Evolutionary conservation across 2,329 filamentous ascomycete species (phyloP).

Genomic region (Ophiostoma pallidulum): DNA sequence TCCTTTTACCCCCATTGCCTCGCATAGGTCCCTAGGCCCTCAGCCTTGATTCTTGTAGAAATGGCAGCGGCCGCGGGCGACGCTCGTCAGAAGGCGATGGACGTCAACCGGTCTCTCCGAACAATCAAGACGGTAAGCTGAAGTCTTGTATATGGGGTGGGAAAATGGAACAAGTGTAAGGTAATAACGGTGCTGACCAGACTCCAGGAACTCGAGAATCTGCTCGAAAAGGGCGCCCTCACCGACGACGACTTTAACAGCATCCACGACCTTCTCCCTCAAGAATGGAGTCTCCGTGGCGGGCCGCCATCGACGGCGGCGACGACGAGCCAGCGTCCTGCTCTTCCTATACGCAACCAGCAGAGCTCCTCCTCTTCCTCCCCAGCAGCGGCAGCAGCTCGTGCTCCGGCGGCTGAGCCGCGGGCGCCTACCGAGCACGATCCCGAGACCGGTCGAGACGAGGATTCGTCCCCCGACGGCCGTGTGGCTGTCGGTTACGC

Average conservation of each 20-base stretch:
- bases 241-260: conserved; percentile 63
- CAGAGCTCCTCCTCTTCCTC: conserved; percentile 21
- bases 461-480: conserved; percentile 23
- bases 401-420: conserved; percentile 31
- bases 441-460: conserved; percentile 33
- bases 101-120: conserved; percentile 76
- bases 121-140: conserved; percentile 67
- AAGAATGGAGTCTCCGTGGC: conserved; percentile 52
- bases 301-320: conserved; percentile 21
- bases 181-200: too few relatives aligned
- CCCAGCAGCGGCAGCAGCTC: conserved; percentile 29
- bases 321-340: neutral
- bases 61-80: conserved; percentile 5
- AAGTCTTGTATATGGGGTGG: neutral
- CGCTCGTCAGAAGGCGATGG: conserved; percentile 47
- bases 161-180: neutral
- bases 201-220: conserved; percentile 29
- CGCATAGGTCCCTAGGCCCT: too few relatives aligned
- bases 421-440: conserved; percentile 28
- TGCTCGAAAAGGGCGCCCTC: conserved; percentile 75
- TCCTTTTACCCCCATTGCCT: too few relatives aligned
- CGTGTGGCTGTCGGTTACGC: conserved; percentile 62
- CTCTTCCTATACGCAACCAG: too few relatives aligned
- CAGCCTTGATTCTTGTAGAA: too few relatives aligned
- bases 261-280: conserved; percentile 65